Evolutionary conservation across 2,329 filamentous ascomycete genomes (phyloP), one percentile per base, ranked within the genome.

Genomic region (Talaromyces albobiverticillius): DNA sequence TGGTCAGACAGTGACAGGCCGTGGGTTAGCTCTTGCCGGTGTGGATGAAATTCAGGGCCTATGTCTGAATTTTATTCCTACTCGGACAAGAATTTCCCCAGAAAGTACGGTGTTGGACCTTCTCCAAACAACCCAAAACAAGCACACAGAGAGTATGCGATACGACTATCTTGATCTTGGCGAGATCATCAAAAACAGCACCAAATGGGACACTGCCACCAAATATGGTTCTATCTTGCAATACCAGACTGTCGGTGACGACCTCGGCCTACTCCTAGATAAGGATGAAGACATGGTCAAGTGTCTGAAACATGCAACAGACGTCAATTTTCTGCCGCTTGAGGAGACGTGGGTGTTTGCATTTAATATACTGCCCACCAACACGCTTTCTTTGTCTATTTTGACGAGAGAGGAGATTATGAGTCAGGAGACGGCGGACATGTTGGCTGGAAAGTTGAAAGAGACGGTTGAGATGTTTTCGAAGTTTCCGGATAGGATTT

Each of bases 1-100:
- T 58, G 82, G 82, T 47, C 80, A 83, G 61, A 80, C 85, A 2
- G 80, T 82, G 16, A 80, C 77, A 49, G 83, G 83, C 0, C 80
- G 83, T 48, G 81, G 79, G 62, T 75, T 80, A 22, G 77, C 32
- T 16, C 32, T 36, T 36, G 32, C 9, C n/a, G 32, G 32, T 10
- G 13, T 36, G 14, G n/a, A 36, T 36, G 32, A 36, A 14, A 36
- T 36, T 36, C 32, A 36, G 8, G 32, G 32, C 3, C 32, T 36
- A 8, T 36, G 32, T 36, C 32, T 36, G 4, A 36, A 36, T 36
- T 36, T 36, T 16, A 36, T 36, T 16, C 32, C 32, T 16, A 8
- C n/a, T n/a, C 13, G 32, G 4, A 36, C 13, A 14, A 36, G 3
- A 16, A 36, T 36, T 10, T n/a, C 7, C 18, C 36, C 16, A 38